Evolutionary conservation across 805 yeast genomes (phyloP), one percentile per base, ranked within the genome.

Genomic region (Osmozyma mogii): DNA sequence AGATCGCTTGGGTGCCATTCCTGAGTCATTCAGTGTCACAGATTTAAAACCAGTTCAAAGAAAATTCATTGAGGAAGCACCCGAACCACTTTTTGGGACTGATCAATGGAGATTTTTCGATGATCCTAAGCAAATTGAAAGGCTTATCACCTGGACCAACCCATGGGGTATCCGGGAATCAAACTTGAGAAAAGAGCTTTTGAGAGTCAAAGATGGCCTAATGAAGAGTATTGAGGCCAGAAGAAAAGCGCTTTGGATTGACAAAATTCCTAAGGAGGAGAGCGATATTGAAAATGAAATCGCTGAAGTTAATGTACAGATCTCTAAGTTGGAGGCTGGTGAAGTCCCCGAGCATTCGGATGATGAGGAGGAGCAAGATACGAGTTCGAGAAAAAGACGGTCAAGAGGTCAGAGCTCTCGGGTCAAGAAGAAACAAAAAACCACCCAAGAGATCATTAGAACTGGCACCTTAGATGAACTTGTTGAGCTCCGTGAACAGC

Each of bases 141-240:
- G 49, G 9, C 47, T 88, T 15, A 34, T 78, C 6, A 49, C 55
- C n/a, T 80, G 89, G 84, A 58, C 87, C 28, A 77, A 80, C 41
- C 75, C 72, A 4, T 74, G 78, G 69, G 96, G 96, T 3, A 61
- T 58, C 29, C 59, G 94, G 26, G 96, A 87, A 47, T 65, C 75
- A 11, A 64, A 58, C 21, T 62, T 88, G 27, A 58, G 72, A 22
- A 79, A 78, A 41, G 94, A 82, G 43, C 49, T 84, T 24, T 48
- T 56, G 6, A 52, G 56, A 3, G 64, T 75, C 15, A 68, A 70
- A 38, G 79, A 72, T 8, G 66, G 70, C 11, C 64, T 82, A 15
- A 49, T 50, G 19, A 54, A 64, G 9, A 72, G 85, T 41, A 71
- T 83, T 41, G 59, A 52, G 8, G 69, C 84, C 1, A 66, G 94